Evolutionary conservation across 441 rosid genomes (phyloP), one percentile per base, ranked within the genome.

Genomic region (Gossypium schwendimanii): DNA sequence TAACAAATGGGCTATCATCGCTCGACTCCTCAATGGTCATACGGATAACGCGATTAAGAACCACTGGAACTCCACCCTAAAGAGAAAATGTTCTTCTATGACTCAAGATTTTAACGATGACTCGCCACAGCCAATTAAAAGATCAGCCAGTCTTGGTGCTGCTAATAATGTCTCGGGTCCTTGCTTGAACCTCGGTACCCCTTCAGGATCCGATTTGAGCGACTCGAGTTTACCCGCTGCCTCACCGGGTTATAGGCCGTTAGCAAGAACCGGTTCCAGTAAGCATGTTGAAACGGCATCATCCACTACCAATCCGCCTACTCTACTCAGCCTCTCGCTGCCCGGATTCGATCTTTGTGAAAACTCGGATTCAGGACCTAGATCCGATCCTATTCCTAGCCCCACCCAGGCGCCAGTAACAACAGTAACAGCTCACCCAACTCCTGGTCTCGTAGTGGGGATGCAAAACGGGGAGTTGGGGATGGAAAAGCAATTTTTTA

Each of bases 121-220:
- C 53, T 39, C 47, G 5, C 79, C 44, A 24, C 92, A 64, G 39
- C 91, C 87, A 12, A 83, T 84, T 63, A 90, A 88, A 74, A 82
- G 93, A 72, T 88, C 91, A 31, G 86, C 88, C n/a, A 88, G 90
- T 66, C 76, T 87, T 11, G 91, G 87, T 6, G 28, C 88, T 44
- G 84, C 79, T 14, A 72, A 80, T 5, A 63, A 55, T 97, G 36
- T 91, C 98, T 65, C 90, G 75, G 36, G 91, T 86, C 73, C 97
- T 82, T 23, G 97, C 98, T 69, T 93, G 97, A 80, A 97, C 98
- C 84, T 91, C 98, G 66, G 89, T 91, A 28, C 96, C 91, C 90
- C 96, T 0, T 81, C 86, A 7, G 90, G 91, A 69, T 88, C 93
- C 55, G 93, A 90, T 66, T 65, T 86, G 52, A 90, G 96, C 62